Evolutionary conservation across 2,329 filamentous ascomycete genomes (phyloP), one percentile per base, ranked within the genome.

Genomic region (Tolypocladium nubicola): DNA sequence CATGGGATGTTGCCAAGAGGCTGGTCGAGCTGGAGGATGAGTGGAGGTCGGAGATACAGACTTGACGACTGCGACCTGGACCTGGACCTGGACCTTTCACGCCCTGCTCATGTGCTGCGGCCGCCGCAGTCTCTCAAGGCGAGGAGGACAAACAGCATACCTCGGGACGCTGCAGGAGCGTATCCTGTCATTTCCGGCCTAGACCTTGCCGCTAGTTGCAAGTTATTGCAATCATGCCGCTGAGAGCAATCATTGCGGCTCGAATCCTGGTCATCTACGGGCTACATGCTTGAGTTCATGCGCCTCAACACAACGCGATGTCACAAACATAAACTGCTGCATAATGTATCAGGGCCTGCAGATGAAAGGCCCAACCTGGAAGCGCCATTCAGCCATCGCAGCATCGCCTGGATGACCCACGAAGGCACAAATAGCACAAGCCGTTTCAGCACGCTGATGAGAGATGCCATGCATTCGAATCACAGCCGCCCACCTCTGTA

Each of bases 1-100:
- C 83, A 2, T 74, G 75, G 50, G 70, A 78, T 37, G 70, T 89
- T 60, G 73, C 79, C 41, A 70, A 77, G 38, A 74, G 74, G 63
- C 75, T 84, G 37, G 67, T 72, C 57, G 74, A 78, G 59, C 66
- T 82, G 55, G 73, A 78, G 60, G 64, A 68, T 8, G 65, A 73
- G 55, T 79, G 71, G 71, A 65, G 60, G 41, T 57, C 52, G 3
- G 65, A 70, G 55, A n/a, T 57, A 30, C 30, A 58, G 45, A 33
- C 47, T 3, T 60, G 53, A 59, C 53, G 21, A 14, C 26, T 23
- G 3, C 16, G 19, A n/a, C 19, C 30, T 30, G 50, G 16, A 23
- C 19, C 30, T 30, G 50, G 16, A 23, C 7, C 37, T 50, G 26
- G 14, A 55, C 53, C n/a, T 41, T 33, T 45, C 45, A 38, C 39